A percentile compares a stretch with the other conserved stretches of the same genome.
Conservation (phyloP, 305 asterid species). For the Rubia tinctorum region DNA sequence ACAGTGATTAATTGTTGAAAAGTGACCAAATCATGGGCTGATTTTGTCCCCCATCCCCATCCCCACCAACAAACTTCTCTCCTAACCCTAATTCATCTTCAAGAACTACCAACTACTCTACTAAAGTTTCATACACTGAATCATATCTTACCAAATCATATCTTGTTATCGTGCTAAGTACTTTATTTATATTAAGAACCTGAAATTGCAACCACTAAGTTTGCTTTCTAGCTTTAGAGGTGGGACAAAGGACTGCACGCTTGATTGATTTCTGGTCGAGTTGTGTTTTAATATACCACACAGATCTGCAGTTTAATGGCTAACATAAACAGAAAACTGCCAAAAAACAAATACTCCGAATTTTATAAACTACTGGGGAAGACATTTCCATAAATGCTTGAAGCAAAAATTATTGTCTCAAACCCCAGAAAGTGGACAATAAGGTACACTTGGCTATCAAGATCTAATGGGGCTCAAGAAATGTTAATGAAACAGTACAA, state of each 20-base stretch:
- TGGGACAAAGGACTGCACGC: neutral
- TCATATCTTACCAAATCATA: too few relatives aligned
- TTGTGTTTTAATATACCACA: neutral
- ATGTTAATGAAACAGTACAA: conserved; percentile 21
- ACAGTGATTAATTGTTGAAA: conserved; percentile 8
- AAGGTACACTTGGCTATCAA: neutral
- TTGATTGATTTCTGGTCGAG: neutral
- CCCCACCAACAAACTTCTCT: neutral
- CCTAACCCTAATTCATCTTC: neutral
- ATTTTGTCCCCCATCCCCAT: neutral
- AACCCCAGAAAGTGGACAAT: neutral
- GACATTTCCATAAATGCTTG: neutral
- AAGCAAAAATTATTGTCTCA: neutral
- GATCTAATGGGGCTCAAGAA: neutral
- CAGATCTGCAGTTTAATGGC: neutral
- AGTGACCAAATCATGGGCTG: conserved; percentile 10
- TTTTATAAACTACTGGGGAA: neutral
- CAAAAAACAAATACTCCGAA: conserved; percentile 2
- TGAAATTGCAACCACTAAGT: neutral
- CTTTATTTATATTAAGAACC: too few relatives aligned
- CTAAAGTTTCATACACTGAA: too few relatives aligned
- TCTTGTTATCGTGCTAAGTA: neutral
- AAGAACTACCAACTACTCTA: neutral
- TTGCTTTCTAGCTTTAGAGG: neutral
- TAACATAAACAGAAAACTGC: neutral